These are phyloP conservation scores for Darksidea phi DNA, from an alignment of 495 filamentous ascomycete genomes.

Conservation along the genomic window DNA sequence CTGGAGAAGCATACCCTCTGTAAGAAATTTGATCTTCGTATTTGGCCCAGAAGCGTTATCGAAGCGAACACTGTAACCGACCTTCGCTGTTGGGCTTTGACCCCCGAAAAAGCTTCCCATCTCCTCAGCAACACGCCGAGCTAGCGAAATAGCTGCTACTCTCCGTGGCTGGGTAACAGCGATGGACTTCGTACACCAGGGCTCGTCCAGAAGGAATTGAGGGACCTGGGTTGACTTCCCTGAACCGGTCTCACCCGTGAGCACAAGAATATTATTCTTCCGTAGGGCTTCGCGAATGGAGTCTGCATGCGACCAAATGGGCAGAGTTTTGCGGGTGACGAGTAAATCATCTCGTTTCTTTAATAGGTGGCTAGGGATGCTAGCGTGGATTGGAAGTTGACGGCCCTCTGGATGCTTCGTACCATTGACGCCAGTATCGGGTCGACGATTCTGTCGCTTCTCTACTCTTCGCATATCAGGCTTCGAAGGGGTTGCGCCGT, in stretches of 20 bases:
- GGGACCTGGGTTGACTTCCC: slow-evolving; percentile 97
- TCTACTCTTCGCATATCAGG: no score
- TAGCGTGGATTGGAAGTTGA: neutral
- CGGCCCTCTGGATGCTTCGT: neutral
- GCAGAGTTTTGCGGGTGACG: slow-evolving; percentile 62
- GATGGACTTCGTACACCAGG: slow-evolving; percentile 85
- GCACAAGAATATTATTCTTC: slow-evolving; percentile 70
- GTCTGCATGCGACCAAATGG: slow-evolving; percentile 72
- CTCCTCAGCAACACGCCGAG: slow-evolving; percentile 83
- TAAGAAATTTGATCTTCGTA: slow-evolving; percentile 87
- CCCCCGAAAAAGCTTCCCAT: slow-evolving; percentile 78
- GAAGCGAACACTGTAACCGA: slow-evolving; percentile 93
- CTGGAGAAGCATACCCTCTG: slow-evolving; percentile 94
- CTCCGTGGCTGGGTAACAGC: slow-evolving; percentile 93
- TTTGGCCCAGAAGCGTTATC: slow-evolving; percentile 74
- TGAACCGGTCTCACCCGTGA: slow-evolving; percentile 92
- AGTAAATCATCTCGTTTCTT: slow-evolving; percentile 45
- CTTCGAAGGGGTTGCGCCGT: no score
- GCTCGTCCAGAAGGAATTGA: slow-evolving; percentile 77
- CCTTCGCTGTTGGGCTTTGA: slow-evolving; percentile 63
- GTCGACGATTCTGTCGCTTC: no score
- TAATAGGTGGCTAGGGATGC: neutral
- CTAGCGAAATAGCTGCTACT: slow-evolving; percentile 92
- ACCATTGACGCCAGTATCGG: neutral
- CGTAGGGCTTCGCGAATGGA: slow-evolving; percentile 66